Evolutionary conservation across 768 basidiomycete species (phyloP), one percentile per base, ranked within the genome.

Genomic region (Mycena metata): DNA sequence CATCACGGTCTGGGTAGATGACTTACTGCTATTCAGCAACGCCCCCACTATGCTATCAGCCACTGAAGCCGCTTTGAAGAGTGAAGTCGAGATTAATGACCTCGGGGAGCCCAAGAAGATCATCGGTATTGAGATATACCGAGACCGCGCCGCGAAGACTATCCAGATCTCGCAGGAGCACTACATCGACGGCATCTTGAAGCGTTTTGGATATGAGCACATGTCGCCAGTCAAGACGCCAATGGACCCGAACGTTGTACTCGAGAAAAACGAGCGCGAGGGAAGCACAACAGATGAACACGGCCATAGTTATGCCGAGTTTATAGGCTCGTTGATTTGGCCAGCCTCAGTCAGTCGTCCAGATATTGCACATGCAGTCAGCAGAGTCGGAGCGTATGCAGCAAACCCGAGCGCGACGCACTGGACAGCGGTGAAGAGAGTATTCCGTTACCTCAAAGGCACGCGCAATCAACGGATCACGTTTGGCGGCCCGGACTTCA

Each of bases 1-100:
- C 0, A 63, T 69, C 7, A 66, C 76, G 1, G 63, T 79, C 1
- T 79, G 73, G 72, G 78, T 78, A 0, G 76, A 80, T 49, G 76
- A 79, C 51, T 57, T 77, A 9, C 39, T 74, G 8, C 30, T 79
- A 21, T 69, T 75, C 33, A 52, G 51, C 3, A 71, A 67, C 6
- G 39, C n/a, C 10, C 0, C 19, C 64, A n/a, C 71, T 66, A 59
- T 43, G 52, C 19, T 23, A 39, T 35, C 35, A 64, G 60, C 60
- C 50, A 43, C 35, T 64, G 73, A 49, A n/a, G 15, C 36, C 69
- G 69, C 26, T 23, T 76, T 9, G 42, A 69, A 30, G 6, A 11
- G 13, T 30, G 60, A 16, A 39, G 70, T 75, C 30, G 67, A 72
- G 6, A 61, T 79, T 23, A 74, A 55, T 3, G 73, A 76, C 49